Base-by-base conservation (phyloP, 78 protist genomes). In the Dictyostelium citrinum region DNA sequence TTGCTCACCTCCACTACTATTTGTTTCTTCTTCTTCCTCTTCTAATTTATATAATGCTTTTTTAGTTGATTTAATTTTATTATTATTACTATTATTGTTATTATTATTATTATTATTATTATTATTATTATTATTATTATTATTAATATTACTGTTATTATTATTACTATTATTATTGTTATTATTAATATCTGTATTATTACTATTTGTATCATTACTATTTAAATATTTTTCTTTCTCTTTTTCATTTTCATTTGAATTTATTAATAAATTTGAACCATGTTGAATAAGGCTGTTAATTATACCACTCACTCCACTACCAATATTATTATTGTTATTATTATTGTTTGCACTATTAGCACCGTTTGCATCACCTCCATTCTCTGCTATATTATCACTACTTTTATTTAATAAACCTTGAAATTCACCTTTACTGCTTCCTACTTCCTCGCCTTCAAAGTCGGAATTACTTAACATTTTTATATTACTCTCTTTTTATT, bases 41-140 rank as follows among this genome's bases (percentile, higher is more conserved):
- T 64, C 72, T 33, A 70, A 70, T 70, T 70, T 70, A 70, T 70
- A 70, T 31, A 70, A 31, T 70, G 77, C 77, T 33, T 35, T 70
- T 70, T 70, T 70, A 14, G 22, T 70, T 29, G 16, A 9, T 5
- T 70, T 24, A 29, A 8, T 3, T 24, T 29, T 68, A 3, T 2
- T 33, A 70, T 33, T 33, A 70, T 5, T 33, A 31, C 17, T 33
- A 70, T 68, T 68, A 61, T 27, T 61, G 5, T 27, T 27, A 64
- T 27, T 64, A 27, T 27, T 8, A 27, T 64, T 64, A 64, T 64
- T 64, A 27, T 8, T 22, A 64, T 27, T 27, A 64, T 64, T 27
- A 64, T 64, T 64, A 64, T 33, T 70, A 31, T 20, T 70, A 70
- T 33, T 33, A 70, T 70, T 70, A 29, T 33, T 17, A 31, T 16